phyloP scores from a whole-genome alignment of 305 asterid genomes.

The Fraxinus xanthoxyloides region DNA sequence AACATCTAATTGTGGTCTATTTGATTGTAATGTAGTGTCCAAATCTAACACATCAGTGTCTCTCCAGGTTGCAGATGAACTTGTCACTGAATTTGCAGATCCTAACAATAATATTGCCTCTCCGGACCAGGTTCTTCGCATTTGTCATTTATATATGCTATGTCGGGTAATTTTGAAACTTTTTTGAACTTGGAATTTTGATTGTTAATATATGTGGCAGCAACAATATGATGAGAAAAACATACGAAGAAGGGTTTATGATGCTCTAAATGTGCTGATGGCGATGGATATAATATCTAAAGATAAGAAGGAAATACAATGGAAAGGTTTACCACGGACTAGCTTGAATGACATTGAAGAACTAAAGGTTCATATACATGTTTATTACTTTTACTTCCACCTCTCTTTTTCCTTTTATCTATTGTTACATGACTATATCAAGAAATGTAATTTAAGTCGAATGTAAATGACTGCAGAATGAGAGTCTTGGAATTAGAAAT shows the following conservation, averaged over 20 bases:
- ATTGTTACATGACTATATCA: background rate
- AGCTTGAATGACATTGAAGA: constrained; percentile 84
- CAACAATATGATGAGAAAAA: constrained; percentile 98
- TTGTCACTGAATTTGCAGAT: constrained; percentile 89
- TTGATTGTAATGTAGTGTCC: constrained; percentile 10
- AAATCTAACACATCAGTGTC: constrained; percentile 16
- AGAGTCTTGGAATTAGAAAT: constrained; percentile 63
- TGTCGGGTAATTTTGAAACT: constrained; percentile 6
- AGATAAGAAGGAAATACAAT: constrained; percentile 95
- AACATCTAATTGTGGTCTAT: background rate
- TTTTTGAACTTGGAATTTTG: constrained; percentile 15
- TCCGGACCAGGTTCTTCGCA: constrained; percentile 77
- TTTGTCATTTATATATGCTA: constrained; percentile 10
- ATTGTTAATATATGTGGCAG: constrained; percentile 39
- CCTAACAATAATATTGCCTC: constrained; percentile 51
- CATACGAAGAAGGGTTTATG: constrained; percentile 96
- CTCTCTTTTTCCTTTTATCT: constrained; percentile 2
- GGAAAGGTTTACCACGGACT: constrained; percentile 95
- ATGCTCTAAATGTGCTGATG: constrained; percentile 95
- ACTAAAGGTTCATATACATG: constrained; percentile 58
- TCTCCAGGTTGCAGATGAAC: constrained; percentile 96
- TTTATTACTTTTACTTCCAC: constrained; percentile 2
- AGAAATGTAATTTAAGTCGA: constrained; percentile 9
- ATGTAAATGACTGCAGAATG: constrained; percentile 52
- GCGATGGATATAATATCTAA: constrained; percentile 98